Percentiles rank a stretch among this genome's conserved stretches.
phyloP scores from a whole-genome alignment of 108 stramenopile species.

The Cyclostephanos invisitatus region DNA sequence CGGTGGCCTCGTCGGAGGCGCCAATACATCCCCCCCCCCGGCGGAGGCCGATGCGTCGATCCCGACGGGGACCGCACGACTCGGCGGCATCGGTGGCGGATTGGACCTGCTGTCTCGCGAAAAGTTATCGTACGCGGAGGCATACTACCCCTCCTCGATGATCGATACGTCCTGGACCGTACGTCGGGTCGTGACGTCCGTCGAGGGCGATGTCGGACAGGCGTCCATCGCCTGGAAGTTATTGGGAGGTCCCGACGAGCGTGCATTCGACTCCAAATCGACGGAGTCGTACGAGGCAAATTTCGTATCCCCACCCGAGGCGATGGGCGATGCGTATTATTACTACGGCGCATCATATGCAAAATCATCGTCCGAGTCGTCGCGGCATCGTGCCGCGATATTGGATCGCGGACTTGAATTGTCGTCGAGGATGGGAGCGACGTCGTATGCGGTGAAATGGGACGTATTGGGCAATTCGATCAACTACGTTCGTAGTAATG shows the following conservation, averaged over 20 bases:
- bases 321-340: constrained; percentile 28
- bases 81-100: constrained; percentile 62
- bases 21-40: too few relatives aligned
- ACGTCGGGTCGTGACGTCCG: constrained; percentile 43
- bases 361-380: constrained; percentile 2
- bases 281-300: constrained; percentile 42
- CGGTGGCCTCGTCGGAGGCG: too few relatives aligned
- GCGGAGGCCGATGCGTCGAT: too few relatives aligned
- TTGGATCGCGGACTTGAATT: constrained; percentile 57
- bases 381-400: constrained; percentile 41
- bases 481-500: constrained; percentile 20
- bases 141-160: constrained; percentile 59
- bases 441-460: constrained; percentile 18
- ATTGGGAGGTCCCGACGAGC: constrained; percentile 50
- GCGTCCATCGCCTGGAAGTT: constrained; percentile 54
- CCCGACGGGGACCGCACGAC: constrained; percentile 1
- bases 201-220: constrained; percentile 64
- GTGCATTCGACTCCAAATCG: constrained; percentile 18
- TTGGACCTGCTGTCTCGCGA: constrained; percentile 52
- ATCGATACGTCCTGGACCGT: constrained; percentile 47
- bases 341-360: constrained; percentile 44
- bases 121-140: constrained; percentile 28
- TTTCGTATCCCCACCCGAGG: constrained; percentile 44
- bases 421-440: constrained; percentile 27
- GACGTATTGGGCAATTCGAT: constrained; percentile 19